phyloP scores from a whole-genome alignment of 78 protist species.

The slime mould (Dictyostelium discoideum) region DNA sequence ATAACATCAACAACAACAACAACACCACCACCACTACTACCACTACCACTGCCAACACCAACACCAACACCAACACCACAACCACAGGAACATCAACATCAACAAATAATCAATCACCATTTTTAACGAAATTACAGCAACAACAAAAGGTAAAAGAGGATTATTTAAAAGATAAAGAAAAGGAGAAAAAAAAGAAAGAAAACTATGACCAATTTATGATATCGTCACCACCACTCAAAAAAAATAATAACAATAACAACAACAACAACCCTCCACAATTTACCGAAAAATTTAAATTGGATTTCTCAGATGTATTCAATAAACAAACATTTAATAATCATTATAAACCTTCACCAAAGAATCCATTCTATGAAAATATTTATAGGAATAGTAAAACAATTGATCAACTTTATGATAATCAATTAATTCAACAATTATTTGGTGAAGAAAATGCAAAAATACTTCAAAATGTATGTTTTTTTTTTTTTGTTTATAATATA shows the following conservation, averaged over 20 bases:
- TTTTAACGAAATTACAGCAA: not conserved
- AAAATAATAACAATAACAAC: not conserved
- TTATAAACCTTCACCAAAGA: slow-evolving; percentile 3
- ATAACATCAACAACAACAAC: not conserved
- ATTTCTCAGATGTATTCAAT: not conserved
- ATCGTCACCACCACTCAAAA: not conserved
- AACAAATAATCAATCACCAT: not conserved
- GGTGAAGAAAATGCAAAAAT: slow-evolving; percentile 32
- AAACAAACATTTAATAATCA: not conserved
- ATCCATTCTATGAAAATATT: slow-evolving; percentile 63
- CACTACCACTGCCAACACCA: not conserved
- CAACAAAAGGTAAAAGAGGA: not conserved
- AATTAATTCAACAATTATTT: slow-evolving; percentile 47
- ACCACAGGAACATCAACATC: not conserved
- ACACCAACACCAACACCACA: not conserved
- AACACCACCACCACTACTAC: not conserved
- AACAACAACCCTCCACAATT: not conserved
- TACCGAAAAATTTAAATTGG: slow-evolving; percentile 6
- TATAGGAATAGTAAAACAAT: slow-evolving; percentile 32
- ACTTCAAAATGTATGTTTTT: not conserved
- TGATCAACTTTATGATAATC: slow-evolving; percentile 30
- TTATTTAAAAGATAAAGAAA: not conserved
- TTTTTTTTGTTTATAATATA: not conserved
- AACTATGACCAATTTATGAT: not conserved
- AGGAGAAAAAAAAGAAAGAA: not conserved